A percentile compares a stretch with the other conserved stretches of the same genome.
phyloP scores from a whole-genome alignment of 2,329 filamentous ascomycete genomes.

The Penicillium olsonii region DNA sequence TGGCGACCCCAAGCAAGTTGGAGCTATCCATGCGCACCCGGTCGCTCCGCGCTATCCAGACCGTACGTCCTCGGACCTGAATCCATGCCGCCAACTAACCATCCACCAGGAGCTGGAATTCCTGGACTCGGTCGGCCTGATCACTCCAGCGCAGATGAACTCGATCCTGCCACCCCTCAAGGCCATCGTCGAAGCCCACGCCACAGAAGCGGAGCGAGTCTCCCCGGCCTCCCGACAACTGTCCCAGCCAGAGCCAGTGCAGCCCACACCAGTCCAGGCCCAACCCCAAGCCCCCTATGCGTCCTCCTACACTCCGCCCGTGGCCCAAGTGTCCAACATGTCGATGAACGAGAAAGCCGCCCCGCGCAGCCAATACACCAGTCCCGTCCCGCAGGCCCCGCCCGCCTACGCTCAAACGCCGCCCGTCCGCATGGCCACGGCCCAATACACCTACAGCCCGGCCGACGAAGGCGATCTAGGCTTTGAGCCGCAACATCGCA shows the following conservation, averaged over 20 bases:
- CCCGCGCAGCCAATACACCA: conserved; percentile 26
- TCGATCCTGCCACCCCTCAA: conserved; percentile 75
- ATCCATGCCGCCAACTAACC: conserved; percentile 7
- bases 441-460: conserved; percentile 80
- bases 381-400: conserved; percentile 50
- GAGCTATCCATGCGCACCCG: conserved; percentile 69
- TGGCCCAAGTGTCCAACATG: conserved; percentile 40
- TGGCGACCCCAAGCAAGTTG: conserved; percentile 39
- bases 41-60: conserved; percentile 84
- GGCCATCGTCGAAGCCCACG: conserved; percentile 36
- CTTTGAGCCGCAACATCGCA: conserved; percentile 76
- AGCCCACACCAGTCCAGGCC: conserved; percentile 17
- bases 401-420: conserved; percentile 54
- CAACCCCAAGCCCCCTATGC: conserved; percentile 38
- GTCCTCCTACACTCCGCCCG: conserved; percentile 43
- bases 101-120: conserved; percentile 82
- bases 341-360: conserved; percentile 46
- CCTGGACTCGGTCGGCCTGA: conserved; percentile 78
- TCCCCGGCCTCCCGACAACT: conserved; percentile 30
- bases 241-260: conserved; percentile 27
- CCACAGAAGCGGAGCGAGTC: conserved; percentile 17
- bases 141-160: conserved; percentile 74
- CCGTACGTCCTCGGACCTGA: conserved; percentile 57
- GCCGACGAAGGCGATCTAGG: conserved; percentile 79
- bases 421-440: conserved; percentile 68